Conservation (phyloP, 2,329 filamentous ascomycete genomes). For the Exutisphaerella laricina region DNA sequence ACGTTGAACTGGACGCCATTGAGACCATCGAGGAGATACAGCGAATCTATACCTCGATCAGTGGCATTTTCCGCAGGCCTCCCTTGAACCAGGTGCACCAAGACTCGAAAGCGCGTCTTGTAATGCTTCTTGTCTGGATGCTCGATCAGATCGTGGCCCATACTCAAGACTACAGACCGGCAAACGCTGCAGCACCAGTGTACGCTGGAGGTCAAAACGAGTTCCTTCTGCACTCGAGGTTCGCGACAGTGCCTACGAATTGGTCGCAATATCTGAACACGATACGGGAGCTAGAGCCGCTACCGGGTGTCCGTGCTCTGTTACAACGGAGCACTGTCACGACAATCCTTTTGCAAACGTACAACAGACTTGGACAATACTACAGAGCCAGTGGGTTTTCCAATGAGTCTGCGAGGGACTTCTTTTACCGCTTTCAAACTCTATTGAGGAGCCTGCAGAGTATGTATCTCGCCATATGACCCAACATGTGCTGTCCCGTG, state of each 20-base stretch:
- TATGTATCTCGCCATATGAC: background rate
- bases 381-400: background rate
- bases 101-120: conserved; percentile 4
- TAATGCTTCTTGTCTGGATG: conserved; percentile 5
- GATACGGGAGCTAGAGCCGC: conserved; percentile 6
- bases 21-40: conserved; percentile 11
- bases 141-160: conserved; percentile 4
- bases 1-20: conserved; percentile 8
- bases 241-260: conserved; percentile 9
- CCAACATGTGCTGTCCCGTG: background rate
- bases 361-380: background rate
- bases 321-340: background rate
- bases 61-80: conserved; percentile 5
- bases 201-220: conserved; percentile 19
- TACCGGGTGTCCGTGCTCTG: conserved; percentile 1
- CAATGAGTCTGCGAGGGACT: background rate
- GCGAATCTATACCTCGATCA: conserved; percentile 11
- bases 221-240: conserved; percentile 16
- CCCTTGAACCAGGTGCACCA: background rate
- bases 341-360: background rate
- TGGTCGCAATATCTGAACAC: conserved; percentile 15
- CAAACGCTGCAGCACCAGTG: background rate
- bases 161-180: background rate
- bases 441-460: background rate
- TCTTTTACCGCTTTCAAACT: background rate